phyloP scores from a whole-genome alignment of 2,329 filamentous ascomycete genomes.

The Dactylellina haptotyla region DNA sequence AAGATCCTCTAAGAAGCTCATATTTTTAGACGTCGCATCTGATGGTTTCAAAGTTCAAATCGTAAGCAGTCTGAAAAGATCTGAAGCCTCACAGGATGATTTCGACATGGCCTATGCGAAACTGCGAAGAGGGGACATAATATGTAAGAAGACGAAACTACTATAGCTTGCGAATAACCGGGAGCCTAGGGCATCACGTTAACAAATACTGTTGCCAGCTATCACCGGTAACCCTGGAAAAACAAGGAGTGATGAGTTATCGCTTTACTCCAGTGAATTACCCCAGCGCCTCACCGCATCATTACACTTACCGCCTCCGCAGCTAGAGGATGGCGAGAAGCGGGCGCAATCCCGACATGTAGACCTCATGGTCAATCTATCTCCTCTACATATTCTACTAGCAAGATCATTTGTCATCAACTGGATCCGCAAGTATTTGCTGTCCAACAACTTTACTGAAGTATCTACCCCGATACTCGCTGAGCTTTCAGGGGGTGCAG shows the following conservation, averaged over 20 bases:
- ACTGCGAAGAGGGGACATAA: slow-evolving; percentile 76
- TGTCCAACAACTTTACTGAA: slow-evolving; percentile 78
- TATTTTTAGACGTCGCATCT: slow-evolving; percentile 83
- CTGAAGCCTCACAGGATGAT: slow-evolving; percentile 54
- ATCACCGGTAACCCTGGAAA: slow-evolving; percentile 76
- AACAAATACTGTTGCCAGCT: slow-evolving; percentile 63
- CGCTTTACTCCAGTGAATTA: slow-evolving; percentile 73
- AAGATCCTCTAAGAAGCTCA: slow-evolving; percentile 77
- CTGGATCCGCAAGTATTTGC: slow-evolving; percentile 77
- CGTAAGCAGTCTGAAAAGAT: slow-evolving; percentile 74
- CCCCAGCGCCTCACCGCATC: slow-evolving; percentile 80
- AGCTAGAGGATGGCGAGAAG: slow-evolving; percentile 75
- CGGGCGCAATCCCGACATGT: slow-evolving; percentile 82
- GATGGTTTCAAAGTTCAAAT: slow-evolving; percentile 78
- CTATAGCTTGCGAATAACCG: neutral
- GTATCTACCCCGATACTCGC: slow-evolving; percentile 91
- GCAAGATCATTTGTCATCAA: slow-evolving; percentile 79
- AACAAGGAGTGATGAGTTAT: slow-evolving; percentile 78
- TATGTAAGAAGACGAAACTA: slow-evolving; percentile 69
- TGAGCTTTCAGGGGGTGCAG: slow-evolving; percentile 83
- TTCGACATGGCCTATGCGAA: slow-evolving; percentile 19
- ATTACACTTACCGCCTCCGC: slow-evolving; percentile 79
- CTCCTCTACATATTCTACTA: slow-evolving; percentile 74
- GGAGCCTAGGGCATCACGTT: neutral
- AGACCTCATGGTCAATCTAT: slow-evolving; percentile 80